Conservation (phyloP, 2,329 filamentous ascomycete species). For the Neurospora sp. region DNA sequence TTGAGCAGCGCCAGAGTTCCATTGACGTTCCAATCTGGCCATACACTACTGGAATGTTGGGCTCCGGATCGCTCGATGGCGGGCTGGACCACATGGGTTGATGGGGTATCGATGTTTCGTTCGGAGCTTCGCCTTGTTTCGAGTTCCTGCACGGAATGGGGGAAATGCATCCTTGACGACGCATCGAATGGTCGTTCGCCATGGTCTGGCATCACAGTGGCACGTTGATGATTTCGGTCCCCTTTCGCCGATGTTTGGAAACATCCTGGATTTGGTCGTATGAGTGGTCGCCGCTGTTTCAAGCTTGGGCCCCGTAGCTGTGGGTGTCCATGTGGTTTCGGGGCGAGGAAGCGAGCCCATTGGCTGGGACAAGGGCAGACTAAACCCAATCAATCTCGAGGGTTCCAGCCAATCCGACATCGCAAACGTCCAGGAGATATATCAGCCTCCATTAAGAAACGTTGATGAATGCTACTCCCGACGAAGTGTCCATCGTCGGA, state of each 20-base stretch:
- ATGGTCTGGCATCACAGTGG: not conserved
- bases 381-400: not conserved
- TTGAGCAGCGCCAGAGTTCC: not conserved
- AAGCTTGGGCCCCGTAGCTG: not conserved
- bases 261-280: not conserved
- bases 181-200: not conserved
- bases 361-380: not conserved
- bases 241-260: not conserved
- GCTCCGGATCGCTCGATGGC: not conserved
- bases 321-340: not conserved
- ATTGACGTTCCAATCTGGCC: not conserved
- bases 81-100: not conserved
- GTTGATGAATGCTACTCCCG: not conserved
- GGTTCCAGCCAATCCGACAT: not conserved
- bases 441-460: not conserved
- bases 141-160: not conserved
- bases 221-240: not conserved
- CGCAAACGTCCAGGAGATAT: not conserved
- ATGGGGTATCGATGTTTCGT: not conserved
- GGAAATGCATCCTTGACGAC: not conserved
- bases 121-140: not conserved
- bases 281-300: not conserved
- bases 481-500: not conserved
- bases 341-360: not conserved
- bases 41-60: not conserved